Base-by-base conservation (phyloP, 2,329 filamentous ascomycete species). In the Cladorrhinum sp. region DNA sequence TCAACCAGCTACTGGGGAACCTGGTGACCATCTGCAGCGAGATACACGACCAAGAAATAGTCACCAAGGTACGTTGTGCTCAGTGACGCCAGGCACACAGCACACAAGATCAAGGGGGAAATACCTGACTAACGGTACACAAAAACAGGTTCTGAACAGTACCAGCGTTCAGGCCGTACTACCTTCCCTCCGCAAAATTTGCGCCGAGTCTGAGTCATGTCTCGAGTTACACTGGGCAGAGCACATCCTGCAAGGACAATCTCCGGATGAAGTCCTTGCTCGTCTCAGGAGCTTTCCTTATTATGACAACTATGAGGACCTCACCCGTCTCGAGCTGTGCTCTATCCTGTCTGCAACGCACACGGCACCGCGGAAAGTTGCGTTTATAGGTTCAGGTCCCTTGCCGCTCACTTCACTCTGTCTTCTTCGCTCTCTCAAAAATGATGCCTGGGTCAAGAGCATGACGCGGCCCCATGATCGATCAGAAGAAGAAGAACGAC, bases 331-430 rank as follows among this genome's bases (percentile, higher is more conserved):
- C 42, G 81, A 83, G 67, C 72, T 79, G 23, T 71, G 71, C 23
- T 73, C 76, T 8, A 70, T 82, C 3, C 62, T 70, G 12, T 72
- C 76, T 3, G 76, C 75, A 18, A 65, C 72, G 1, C 62, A 66
- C 0, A 16, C 63, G n/a, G 54, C 65, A 1, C 73, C 75, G 0
- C 61, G 60, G 0, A 73, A 67, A 6, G 71, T 82, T 18, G 77
- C 77, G 1, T 82, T 83, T 64, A 73, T 83, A 3, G 80, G 81
- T 12, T 81, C 77, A 0, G 80, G 81, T 0, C 80, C 80, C 0
- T 66, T 83, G 1, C 81, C 80, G 0, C 65, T 83, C 16, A 81
- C 79, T 0, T 78, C 77, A 0, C 66, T 82, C 2, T 80, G 79
- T 61, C 69, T 82, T 2, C 63, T 76, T 14, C 65, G 73, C 1